Evolutionary conservation across 768 basidiomycete species (phyloP).

Genomic region (Suillus occidentalis): DNA sequence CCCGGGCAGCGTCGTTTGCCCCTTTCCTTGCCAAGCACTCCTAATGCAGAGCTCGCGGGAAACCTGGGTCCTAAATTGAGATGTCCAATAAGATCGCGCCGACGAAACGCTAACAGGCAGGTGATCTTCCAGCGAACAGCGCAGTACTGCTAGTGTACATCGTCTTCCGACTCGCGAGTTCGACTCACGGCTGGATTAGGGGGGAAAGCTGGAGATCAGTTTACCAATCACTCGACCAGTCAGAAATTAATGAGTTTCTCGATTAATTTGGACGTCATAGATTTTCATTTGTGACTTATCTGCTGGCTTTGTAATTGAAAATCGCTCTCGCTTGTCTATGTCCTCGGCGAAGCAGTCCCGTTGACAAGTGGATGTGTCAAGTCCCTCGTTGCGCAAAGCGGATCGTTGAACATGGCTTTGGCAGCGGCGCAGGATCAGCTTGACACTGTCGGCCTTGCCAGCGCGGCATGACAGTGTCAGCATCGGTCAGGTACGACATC

Average conservation of each 20-base stretch:
- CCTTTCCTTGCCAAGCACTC: conserved; percentile 1
- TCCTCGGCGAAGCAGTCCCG: background rate
- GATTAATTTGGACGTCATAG: conserved; percentile 2
- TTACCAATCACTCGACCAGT: background rate
- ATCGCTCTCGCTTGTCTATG: background rate
- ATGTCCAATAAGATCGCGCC: background rate
- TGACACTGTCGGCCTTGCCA: background rate
- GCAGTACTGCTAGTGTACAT: background rate
- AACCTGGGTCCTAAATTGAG: background rate
- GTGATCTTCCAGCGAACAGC: background rate
- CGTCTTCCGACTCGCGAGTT: background rate
- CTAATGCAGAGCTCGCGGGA: background rate
- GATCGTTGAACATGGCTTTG: background rate
- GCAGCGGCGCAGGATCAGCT: background rate
- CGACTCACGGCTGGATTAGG: background rate
- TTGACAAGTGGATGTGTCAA: background rate
- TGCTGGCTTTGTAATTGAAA: conserved; percentile 1
- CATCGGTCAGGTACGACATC: background rate
- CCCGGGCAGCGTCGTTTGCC: background rate
- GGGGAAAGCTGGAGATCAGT: background rate
- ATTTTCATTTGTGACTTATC: conserved; percentile 3
- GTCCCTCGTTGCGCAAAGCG: background rate
- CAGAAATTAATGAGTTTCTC: background rate
- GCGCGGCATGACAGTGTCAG: background rate
- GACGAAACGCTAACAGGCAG: background rate